These are phyloP conservation scores for Boeremia lycopersici DNA, from an alignment of 2,329 filamentous ascomycete species.

Conservation along the genomic window DNA sequence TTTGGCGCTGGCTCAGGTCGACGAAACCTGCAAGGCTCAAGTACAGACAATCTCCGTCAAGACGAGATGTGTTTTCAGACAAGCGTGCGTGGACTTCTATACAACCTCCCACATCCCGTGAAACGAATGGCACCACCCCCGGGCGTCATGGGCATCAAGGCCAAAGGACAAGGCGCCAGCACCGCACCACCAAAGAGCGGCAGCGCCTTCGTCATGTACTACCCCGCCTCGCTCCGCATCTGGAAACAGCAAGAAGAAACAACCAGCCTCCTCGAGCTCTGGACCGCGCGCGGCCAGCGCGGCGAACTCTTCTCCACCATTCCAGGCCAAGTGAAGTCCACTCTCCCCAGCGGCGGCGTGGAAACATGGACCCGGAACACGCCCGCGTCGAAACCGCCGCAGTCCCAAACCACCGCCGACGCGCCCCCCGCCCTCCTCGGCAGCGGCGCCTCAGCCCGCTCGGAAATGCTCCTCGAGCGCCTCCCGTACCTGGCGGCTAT, in stretches of 20 bases:
- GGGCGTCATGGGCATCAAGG: slow-evolving; percentile 45
- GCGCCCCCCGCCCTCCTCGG: slow-evolving; percentile 55
- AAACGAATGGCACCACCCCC: slow-evolving; percentile 60
- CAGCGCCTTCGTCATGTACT: slow-evolving; percentile 88
- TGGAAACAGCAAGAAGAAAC: slow-evolving; percentile 86
- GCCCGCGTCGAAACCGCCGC: slow-evolving; percentile 1
- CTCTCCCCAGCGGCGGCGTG: slow-evolving; percentile 44
- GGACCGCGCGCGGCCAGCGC: slow-evolving; percentile 64
- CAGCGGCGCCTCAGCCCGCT: slow-evolving; percentile 66
- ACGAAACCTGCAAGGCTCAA: slow-evolving; percentile 55
- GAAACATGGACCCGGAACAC: slow-evolving; percentile 45
- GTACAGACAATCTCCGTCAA: slow-evolving; percentile 78
- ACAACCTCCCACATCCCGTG: slow-evolving; percentile 84
- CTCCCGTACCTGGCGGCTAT: slow-evolving; percentile 85
- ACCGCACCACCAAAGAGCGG: slow-evolving; percentile 44
- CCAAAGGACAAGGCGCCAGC: slow-evolving; percentile 31
- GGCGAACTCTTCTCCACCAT: slow-evolving; percentile 37
- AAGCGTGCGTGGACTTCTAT: slow-evolving; percentile 83
- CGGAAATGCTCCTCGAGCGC: slow-evolving; percentile 80
- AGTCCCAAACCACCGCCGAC: slow-evolving; percentile 17
- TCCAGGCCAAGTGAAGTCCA: slow-evolving; percentile 34
- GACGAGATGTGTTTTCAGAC: slow-evolving; percentile 95
- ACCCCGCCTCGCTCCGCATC: slow-evolving; percentile 80
- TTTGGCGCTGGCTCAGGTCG: slow-evolving; percentile 64
- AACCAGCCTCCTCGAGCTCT: slow-evolving; percentile 72